Evolutionary conservation across 2,329 filamentous ascomycete genomes (phyloP), one percentile per base, ranked within the genome.

Genomic region (Claviceps paspali): DNA sequence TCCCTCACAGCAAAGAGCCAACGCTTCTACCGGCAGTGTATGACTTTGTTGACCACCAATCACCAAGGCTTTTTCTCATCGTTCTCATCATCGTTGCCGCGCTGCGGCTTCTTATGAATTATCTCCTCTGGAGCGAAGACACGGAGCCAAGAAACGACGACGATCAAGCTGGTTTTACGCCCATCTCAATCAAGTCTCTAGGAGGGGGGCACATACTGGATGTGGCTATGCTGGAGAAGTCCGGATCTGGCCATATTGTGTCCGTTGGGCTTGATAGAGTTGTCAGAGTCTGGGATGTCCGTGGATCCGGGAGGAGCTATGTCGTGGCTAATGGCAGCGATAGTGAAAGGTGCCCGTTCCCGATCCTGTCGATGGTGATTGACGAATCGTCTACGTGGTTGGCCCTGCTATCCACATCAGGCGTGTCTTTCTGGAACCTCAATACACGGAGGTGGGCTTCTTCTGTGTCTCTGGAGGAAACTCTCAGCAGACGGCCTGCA

Each of bases 31-130:
- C 58, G 14, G 58, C 58, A 8, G 53, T 51, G 6, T 79, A 81
- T 46, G 81, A 87, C 50, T 81, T 87, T 46, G 64, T 75, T 30
- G 64, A 70, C 33, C 65, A 77, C 42, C 70, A 78, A 39, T 56
- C 68, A 3, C 57, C 56, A 2, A 68, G 70, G 1, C 82, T 83
- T 40, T 47, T 78, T 5, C 60, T 82, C 6, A 69, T 73, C 10
- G 61, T 83, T 3, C 53, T 83, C 1, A 65, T 81, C 17, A 56
- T 76, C 3, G 62, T 80, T 12, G 75, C 75, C 7, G 70, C 71
- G 14, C 69, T 87, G 19, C 74, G 75, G 2, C 57, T 86, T 6
- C 62, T 87, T 6, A 82, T 83, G 63, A 83, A 78, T 43, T 82
- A 81, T 47, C 62, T 88, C 5, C 61, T 88, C 0, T 81, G 75